Evolutionary conservation across 208 protist species (phyloP).

Genomic region (Leishmania arabica): DNA sequence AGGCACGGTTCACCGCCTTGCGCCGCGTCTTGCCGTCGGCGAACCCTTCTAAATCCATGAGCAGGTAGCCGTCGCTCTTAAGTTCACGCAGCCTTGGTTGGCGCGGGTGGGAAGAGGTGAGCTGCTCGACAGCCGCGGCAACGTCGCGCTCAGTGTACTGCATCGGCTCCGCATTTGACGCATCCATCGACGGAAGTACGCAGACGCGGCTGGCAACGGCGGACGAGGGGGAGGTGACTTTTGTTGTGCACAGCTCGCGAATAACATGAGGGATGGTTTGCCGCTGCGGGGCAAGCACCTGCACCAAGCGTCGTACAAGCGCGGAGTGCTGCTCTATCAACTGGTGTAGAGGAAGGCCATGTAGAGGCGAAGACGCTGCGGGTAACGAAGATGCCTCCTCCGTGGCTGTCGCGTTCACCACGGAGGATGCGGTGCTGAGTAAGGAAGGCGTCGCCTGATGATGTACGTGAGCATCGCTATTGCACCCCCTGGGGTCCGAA

Average conservation of each 20-base stretch:
- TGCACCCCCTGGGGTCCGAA: neutral
- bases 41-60: conserved; percentile 57
- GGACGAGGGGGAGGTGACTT: neutral
- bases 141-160: conserved; percentile 28
- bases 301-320: conserved; percentile 25
- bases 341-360: conserved; percentile 4
- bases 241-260: conserved; percentile 14
- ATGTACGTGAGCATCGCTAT: neutral
- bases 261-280: conserved; percentile 8
- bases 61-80: conserved; percentile 42
- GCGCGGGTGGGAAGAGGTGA: conserved; percentile 18
- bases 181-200: neutral
- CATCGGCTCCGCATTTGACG: neutral
- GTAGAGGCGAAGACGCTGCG: neutral
- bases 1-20: conserved; percentile 56
- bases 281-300: conserved; percentile 21
- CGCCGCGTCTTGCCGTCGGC: conserved; percentile 42
- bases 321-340: conserved; percentile 17
- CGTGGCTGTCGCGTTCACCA: neutral
- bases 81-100: conserved; percentile 43
- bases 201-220: neutral
- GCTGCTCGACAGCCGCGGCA: conserved; percentile 14
- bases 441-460: neutral
- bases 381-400: neutral
- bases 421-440: neutral